Evolutionary conservation across 441 rosid genomes (phyloP), one percentile per base, ranked within the genome.

Genomic region (Gossypium trilobum): DNA sequence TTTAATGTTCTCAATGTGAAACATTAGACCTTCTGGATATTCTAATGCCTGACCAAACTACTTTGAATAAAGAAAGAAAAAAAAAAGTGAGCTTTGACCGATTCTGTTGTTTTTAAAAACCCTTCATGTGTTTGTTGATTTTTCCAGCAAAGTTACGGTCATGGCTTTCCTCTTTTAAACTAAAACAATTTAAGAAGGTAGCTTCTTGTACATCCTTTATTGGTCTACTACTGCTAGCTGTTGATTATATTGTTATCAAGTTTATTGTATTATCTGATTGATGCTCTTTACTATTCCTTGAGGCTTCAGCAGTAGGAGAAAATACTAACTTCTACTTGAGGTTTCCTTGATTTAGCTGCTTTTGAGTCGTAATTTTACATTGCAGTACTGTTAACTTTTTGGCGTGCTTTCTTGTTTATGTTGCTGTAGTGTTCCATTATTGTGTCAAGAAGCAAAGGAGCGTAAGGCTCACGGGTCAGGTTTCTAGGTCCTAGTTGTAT

Each of bases 61-160:
- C 25, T 69, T 70, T 71, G 56, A 66, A 56, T 42, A 48, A 9
- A 39, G 67, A 82, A 4, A 13, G 71, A 50, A 4, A 27, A 22
- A n/a, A 69, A 75, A 65, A 64, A 65, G 65, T 50, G 75, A 57
- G 60, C 73, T 83, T 86, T 83, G 87, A 83, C 85, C 72, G 13
- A 0, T 62, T 51, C 29, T 71, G 67, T 81, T 64, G 42, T 55
- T 70, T 22, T 67, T 57, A 36, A 52, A 73, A 62, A 23, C 23
- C 44, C 60, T 74, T 51, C 66, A 57, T 72, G 68, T 59, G 42
- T 57, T 1, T 70, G 73, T 73, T 75, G 73, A 66, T 63, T 73
- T 77, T 77, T 69, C 74, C 67, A 58, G 68, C 70, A 8, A 55
- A 54, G 72, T 9, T 74, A 19, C 44, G 62, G 60, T 70, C 42